These are phyloP conservation scores for Astragalus glycyphyllos DNA, from an alignment of 306 rosid genomes.

Conservation along the genomic window DNA sequence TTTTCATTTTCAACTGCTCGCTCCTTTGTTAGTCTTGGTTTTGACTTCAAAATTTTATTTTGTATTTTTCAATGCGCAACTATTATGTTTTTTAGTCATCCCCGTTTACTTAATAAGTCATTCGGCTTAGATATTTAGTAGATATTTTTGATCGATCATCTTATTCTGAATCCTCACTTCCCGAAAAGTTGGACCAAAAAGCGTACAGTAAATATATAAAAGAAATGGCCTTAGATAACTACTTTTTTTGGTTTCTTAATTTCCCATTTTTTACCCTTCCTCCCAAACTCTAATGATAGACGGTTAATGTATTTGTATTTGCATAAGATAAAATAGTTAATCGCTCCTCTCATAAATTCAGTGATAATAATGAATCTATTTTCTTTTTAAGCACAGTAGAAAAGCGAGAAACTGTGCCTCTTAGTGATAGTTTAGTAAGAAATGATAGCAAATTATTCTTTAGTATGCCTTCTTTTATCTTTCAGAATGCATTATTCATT, in stretches of 20 bases:
- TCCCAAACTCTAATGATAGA: no score
- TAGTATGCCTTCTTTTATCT: neutral
- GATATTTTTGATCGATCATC: neutral
- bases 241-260: no score
- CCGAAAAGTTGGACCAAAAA: neutral
- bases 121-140: slow-evolving; percentile 13
- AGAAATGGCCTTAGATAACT: no score
- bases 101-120: neutral
- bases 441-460: neutral
- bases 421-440: neutral
- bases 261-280: no score
- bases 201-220: neutral
- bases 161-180: neutral
- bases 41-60: neutral
- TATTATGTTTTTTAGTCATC: neutral
- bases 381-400: no score
- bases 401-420: no score
- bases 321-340: no score
- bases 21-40: slow-evolving; percentile 15
- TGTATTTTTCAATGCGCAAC: neutral
- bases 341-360: no score
- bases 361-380: no score
- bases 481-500: slow-evolving; percentile 1
- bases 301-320: no score
- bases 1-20: neutral